These are phyloP conservation scores for Phylloporus sp. DNA, from an alignment of 768 basidiomycete species.

Conservation along the genomic window DNA sequence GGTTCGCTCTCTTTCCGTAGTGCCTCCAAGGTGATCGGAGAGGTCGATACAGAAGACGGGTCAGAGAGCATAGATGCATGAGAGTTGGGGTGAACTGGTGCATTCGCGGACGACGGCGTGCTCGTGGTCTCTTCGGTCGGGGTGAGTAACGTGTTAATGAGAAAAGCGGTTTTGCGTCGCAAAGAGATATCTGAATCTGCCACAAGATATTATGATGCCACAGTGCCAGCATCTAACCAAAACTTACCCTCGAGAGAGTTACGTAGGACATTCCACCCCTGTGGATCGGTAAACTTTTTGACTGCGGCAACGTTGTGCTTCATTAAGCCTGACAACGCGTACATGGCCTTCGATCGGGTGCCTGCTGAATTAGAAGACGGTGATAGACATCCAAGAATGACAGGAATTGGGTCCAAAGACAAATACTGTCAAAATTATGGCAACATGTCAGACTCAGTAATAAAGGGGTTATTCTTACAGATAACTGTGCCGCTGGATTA, in stretches of 20 bases:
- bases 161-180: slow-evolving; percentile 75
- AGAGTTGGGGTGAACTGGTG: slow-evolving; percentile 65
- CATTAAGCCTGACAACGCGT: slow-evolving; percentile 71
- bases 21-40: slow-evolving; percentile 44
- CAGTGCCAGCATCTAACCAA: neutral
- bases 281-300: slow-evolving; percentile 40
- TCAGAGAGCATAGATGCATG: slow-evolving; percentile 61
- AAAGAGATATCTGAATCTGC: slow-evolving; percentile 75
- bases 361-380: slow-evolving; percentile 49
- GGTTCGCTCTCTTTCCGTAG: slow-evolving; percentile 36
- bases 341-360: slow-evolving; percentile 76
- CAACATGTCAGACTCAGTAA: slow-evolving; percentile 1
- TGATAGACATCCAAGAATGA: slow-evolving; percentile 57
- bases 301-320: slow-evolving; percentile 77
- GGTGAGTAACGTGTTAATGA: slow-evolving; percentile 66
- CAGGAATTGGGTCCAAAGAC: slow-evolving; percentile 59
- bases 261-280: slow-evolving; percentile 64
- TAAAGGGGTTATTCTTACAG: slow-evolving; percentile 40
- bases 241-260: slow-evolving; percentile 56
- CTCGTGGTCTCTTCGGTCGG: slow-evolving; percentile 33
- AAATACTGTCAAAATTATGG: slow-evolving; percentile 46
- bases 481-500: slow-evolving; percentile 78
- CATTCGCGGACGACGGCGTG: slow-evolving; percentile 20
- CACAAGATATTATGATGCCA: slow-evolving; percentile 4
- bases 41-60: slow-evolving; percentile 52